These are phyloP conservation scores for Mycena epipterygia DNA, from an alignment of 768 basidiomycete species.

Conservation along the genomic window DNA sequence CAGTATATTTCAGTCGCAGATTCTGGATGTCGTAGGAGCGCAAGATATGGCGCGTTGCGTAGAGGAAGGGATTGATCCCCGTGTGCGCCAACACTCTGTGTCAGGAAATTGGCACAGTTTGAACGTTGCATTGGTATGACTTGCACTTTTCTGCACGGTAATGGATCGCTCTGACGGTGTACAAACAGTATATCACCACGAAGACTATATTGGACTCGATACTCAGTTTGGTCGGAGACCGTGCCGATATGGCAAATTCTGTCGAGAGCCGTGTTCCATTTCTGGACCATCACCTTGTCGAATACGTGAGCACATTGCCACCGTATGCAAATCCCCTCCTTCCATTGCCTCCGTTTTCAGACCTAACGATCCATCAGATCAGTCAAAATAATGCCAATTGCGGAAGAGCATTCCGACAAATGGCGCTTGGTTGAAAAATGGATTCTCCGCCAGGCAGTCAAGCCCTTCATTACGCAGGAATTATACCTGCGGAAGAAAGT, in stretches of 20 bases:
- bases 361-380: background rate
- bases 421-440: conserved; percentile 33
- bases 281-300: conserved; percentile 34
- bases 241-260: conserved; percentile 29
- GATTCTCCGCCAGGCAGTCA: conserved; percentile 34
- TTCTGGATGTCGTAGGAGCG: background rate
- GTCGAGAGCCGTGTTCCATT: conserved; percentile 24
- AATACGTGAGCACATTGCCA: conserved; percentile 33
- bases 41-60: background rate
- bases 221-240: conserved; percentile 27
- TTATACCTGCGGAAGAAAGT: conserved; percentile 32
- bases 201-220: conserved; percentile 24
- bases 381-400: conserved; percentile 25
- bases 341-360: background rate
- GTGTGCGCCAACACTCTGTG: conserved; percentile 9
- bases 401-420: background rate
- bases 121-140: conserved; percentile 21
- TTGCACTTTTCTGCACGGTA: background rate
- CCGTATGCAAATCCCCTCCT: conserved; percentile 13
- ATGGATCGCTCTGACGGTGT: background rate
- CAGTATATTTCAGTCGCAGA: background rate
- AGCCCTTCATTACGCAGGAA: conserved; percentile 34
- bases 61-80: conserved; percentile 14
- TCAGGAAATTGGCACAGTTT: conserved; percentile 31
- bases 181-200: conserved; percentile 23